phyloP scores from a whole-genome alignment of 192 early-diverging fungal genomes.

The Phycomyces nitens region DNA sequence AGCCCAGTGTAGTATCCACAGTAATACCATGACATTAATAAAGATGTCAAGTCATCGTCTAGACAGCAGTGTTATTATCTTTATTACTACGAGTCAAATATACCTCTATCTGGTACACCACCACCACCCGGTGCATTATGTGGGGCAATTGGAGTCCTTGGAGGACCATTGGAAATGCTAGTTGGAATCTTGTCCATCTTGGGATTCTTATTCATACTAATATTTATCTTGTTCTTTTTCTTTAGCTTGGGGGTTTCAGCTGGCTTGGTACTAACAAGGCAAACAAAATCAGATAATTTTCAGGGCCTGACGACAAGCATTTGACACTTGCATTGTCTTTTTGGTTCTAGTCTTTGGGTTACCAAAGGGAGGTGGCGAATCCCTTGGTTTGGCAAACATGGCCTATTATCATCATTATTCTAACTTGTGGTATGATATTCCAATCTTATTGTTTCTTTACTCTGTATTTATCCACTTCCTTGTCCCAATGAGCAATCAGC shows the following conservation, averaged over 20 bases:
- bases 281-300: no score
- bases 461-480: conserved; percentile 5
- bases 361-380: background rate
- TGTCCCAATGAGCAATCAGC: conserved; percentile 17
- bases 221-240: background rate
- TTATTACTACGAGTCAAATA: background rate
- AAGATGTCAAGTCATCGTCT: conserved; percentile 9
- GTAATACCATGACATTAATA: conserved; percentile 28
- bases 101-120: background rate
- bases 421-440: no score
- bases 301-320: no score
- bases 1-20: conserved; percentile 20
- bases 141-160: no score
- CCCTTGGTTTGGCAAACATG: background rate
- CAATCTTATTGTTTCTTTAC: no score
- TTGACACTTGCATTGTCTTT: background rate
- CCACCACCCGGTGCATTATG: no score
- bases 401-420: conserved; percentile 6
- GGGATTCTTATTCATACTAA: background rate
- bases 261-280: no score
- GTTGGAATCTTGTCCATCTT: no score
- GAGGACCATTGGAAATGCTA: no score
- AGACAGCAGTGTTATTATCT: background rate
- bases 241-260: no score
- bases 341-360: background rate